Percentiles rank a stretch among this genome's conserved stretches.
Evolutionary conservation across 257 asterid genomes (phyloP).

Genomic region (Fraxinus excelsior): DNA sequence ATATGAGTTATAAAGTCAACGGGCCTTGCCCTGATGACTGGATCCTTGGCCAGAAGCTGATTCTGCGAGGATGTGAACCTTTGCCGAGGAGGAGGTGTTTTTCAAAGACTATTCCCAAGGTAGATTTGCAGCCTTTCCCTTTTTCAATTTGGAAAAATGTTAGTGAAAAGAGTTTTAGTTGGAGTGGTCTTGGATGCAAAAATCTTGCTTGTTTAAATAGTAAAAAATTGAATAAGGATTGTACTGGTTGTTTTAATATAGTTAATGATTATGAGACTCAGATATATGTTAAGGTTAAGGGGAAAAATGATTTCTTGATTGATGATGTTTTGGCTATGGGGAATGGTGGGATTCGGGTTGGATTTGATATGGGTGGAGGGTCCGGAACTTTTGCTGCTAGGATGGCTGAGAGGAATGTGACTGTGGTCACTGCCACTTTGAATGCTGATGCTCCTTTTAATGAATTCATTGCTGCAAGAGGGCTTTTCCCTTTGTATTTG

Average conservation of each 20-base stretch:
- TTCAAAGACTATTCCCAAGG: conserved; percentile 38
- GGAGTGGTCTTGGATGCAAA: too few species aligned
- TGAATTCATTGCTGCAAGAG: too few species aligned
- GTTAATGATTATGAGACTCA: conserved; percentile 51
- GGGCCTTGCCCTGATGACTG: conserved; percentile 50
- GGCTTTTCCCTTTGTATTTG: too few species aligned
- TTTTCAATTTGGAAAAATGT: conserved; percentile 45
- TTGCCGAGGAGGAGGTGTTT: conserved; percentile 54
- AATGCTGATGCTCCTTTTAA: conserved; percentile 86
- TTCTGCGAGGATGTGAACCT: conserved; percentile 50
- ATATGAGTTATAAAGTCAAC: conserved; percentile 39
- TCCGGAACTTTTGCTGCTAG: conserved; percentile 90
- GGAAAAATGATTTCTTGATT: conserved; percentile 70
- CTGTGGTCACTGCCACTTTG: conserved; percentile 70
- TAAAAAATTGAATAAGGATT: too few species aligned
- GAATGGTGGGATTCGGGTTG: conserved; percentile 52
- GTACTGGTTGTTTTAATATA: too few species aligned
- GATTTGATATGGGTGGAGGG: conserved; percentile 85
- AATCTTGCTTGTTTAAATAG: too few species aligned
- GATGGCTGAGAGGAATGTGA: conserved; percentile 75
- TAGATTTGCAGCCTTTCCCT: conserved; percentile 41
- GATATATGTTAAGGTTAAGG: conserved; percentile 49
- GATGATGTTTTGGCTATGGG: conserved; percentile 86
- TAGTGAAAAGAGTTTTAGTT: conserved; percentile 42
- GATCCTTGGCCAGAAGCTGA: conserved; percentile 50